Evolutionary conservation across 805 yeast species (phyloP).

Genomic region (Schwanniomyces yamadae): DNA sequence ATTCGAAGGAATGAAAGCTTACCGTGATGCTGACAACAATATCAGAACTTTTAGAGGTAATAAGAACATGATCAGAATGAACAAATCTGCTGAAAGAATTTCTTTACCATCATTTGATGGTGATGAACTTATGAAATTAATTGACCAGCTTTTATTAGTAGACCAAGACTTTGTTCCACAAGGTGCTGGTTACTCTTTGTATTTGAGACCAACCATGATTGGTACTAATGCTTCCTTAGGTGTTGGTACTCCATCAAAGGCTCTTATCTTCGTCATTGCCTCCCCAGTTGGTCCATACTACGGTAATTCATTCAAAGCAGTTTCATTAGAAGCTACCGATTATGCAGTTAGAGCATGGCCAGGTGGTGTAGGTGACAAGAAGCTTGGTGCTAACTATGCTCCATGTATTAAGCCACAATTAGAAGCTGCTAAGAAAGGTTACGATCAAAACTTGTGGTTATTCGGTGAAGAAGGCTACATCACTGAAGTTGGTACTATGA

Average conservation of each 20-base stretch:
- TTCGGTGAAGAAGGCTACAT: conserved; percentile 83
- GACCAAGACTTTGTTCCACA: conserved; percentile 81
- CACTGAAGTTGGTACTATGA: conserved; percentile 98
- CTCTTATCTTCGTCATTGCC: conserved; percentile 80
- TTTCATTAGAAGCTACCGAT: conserved; percentile 89
- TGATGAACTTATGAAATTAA: conserved; percentile 70
- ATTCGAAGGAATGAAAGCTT: conserved; percentile 96
- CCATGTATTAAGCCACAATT: conserved; percentile 90
- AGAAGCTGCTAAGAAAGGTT: conserved; percentile 88
- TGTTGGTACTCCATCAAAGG: conserved; percentile 77
- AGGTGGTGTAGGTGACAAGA: conserved; percentile 95
- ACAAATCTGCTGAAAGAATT: conserved; percentile 82
- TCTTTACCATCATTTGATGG: conserved; percentile 84
- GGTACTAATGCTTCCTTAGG: conserved; percentile 91
- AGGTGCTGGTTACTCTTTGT: conserved; percentile 86
- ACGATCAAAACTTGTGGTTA: conserved; percentile 94
- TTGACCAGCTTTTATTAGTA: conserved; percentile 70
- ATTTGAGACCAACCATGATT: conserved; percentile 91
- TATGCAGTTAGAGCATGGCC: conserved; percentile 99
- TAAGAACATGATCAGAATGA: conserved; percentile 89
- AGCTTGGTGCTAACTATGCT: conserved; percentile 97
- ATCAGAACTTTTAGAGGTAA: conserved; percentile 87
- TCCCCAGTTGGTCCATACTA: conserved; percentile 96
- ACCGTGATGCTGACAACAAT: conserved; percentile 59
- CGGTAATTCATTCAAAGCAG: conserved; percentile 94